These are phyloP conservation scores for Hexamita inflata DNA, from an alignment of 208 protist species.

Conservation along the genomic window DNA sequence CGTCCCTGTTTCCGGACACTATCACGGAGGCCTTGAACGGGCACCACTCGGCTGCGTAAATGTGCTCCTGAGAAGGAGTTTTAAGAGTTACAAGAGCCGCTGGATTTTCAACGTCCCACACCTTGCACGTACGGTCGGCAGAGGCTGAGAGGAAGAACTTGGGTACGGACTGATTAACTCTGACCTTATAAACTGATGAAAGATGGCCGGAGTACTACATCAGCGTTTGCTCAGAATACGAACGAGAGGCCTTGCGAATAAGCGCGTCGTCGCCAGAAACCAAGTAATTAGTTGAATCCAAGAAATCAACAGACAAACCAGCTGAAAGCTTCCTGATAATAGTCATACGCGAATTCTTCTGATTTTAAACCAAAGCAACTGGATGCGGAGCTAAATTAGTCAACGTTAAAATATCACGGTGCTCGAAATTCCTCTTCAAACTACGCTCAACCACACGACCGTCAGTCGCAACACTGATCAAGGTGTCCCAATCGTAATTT, in stretches of 20 bases:
- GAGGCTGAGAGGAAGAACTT: not conserved
- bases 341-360: slow-evolving; percentile 10
- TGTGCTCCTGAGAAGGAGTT: not conserved
- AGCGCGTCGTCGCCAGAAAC: slow-evolving; percentile 14
- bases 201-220: slow-evolving; percentile 14
- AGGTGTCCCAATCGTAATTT: slow-evolving; percentile 4
- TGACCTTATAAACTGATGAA: slow-evolving; percentile 13
- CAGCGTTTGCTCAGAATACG: slow-evolving; percentile 15
- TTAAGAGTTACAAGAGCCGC: slow-evolving; percentile 6
- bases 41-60: slow-evolving; percentile 23
- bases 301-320: not conserved
- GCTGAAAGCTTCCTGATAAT: slow-evolving; percentile 18
- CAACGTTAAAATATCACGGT: slow-evolving; percentile 22
- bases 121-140: not conserved
- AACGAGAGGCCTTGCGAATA: slow-evolving; percentile 5
- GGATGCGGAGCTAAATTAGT: not conserved
- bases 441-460: slow-evolving; percentile 20
- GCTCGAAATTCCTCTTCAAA: slow-evolving; percentile 21
- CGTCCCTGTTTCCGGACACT: not conserved
- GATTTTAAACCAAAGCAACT: not conserved
- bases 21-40: not conserved
- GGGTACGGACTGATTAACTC: not conserved
- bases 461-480: not conserved
- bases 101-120: not conserved
- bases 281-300: slow-evolving; percentile 3